Evolutionary conservation across 2,329 filamentous ascomycete species (phyloP).

Genomic region (Penicillium sp.): DNA sequence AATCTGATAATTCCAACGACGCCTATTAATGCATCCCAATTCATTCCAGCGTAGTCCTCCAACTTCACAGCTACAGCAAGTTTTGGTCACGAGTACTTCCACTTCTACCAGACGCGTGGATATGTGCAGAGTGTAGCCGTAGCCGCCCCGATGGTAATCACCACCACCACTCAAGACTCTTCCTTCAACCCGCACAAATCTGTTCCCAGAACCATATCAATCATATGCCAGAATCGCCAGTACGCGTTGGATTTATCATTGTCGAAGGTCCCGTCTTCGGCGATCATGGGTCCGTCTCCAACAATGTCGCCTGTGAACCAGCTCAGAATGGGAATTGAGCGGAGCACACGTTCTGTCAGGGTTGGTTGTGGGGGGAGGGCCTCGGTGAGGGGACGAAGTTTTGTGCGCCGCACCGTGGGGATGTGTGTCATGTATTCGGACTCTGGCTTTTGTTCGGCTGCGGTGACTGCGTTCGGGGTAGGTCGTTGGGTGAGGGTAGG

Average conservation of each 20-base stretch:
- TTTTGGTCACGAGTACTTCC: no score
- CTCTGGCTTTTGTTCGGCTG: conserved; percentile 39
- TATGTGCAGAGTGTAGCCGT: background rate
- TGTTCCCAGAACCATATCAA: conserved; percentile 61
- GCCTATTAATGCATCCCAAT: conserved; percentile 17
- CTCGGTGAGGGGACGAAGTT: conserved; percentile 70
- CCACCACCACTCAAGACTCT: conserved; percentile 48
- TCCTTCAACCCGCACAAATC: conserved; percentile 65
- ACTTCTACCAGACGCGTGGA: no score
- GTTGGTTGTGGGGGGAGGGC: conserved; percentile 72
- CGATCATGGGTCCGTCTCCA: conserved; percentile 50
- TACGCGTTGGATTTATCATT: conserved; percentile 66
- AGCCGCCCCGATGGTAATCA: no score
- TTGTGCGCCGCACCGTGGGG: conserved; percentile 67
- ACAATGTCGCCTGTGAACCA: conserved; percentile 68
- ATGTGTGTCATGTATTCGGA: conserved; percentile 61
- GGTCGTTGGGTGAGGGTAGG: conserved; percentile 14
- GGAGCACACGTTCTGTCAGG: conserved; percentile 65
- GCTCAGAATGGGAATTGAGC: conserved; percentile 69
- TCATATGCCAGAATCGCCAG: conserved; percentile 63
- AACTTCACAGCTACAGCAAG: background rate
- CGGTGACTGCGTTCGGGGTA: conserved; percentile 31
- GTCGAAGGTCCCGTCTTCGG: conserved; percentile 64
- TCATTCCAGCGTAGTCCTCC: background rate
- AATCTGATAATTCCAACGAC: conserved; percentile 10